Percentiles rank a stretch among this genome's conserved stretches.
phyloP scores from a whole-genome alignment of 768 basidiomycete genomes.

The Lenzites betulinus region DNA sequence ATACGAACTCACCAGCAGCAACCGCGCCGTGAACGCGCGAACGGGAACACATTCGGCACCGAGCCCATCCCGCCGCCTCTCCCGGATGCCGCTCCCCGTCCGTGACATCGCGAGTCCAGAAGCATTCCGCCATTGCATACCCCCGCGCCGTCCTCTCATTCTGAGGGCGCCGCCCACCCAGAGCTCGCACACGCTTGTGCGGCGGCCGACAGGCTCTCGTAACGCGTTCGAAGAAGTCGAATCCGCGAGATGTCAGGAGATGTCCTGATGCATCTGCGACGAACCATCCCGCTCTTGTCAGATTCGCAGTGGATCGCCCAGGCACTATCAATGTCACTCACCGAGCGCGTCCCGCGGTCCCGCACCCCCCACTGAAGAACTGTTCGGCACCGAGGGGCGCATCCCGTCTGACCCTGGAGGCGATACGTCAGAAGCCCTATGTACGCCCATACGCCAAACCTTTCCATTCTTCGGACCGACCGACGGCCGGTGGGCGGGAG shows the following conservation, averaged over 20 bases:
- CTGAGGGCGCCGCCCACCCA: background rate
- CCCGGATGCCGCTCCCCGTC: background rate
- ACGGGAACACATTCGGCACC: background rate
- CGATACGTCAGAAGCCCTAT: background rate
- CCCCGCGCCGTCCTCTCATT: background rate
- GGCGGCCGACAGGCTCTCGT: conserved; percentile 1
- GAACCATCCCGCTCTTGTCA: background rate
- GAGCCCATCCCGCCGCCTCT: background rate
- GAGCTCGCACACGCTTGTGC: background rate
- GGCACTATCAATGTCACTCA: background rate
- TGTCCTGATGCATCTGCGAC: background rate
- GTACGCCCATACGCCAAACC: background rate
- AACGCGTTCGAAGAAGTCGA: background rate
- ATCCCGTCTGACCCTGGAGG: background rate
- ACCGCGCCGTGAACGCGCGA: background rate
- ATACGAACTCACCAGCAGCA: background rate
- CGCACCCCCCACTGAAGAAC: background rate
- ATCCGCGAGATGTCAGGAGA: background rate
- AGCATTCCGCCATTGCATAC: background rate
- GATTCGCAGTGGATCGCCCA: background rate
- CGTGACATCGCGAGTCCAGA: background rate
- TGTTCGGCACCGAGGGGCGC: background rate
- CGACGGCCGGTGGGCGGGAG: too few relatives aligned
- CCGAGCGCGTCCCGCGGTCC: background rate
- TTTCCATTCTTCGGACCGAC: too few relatives aligned